Base-by-base conservation (phyloP, 2,329 filamentous ascomycete genomes). In the Arthrobotrys pseudoclavata region DNA sequence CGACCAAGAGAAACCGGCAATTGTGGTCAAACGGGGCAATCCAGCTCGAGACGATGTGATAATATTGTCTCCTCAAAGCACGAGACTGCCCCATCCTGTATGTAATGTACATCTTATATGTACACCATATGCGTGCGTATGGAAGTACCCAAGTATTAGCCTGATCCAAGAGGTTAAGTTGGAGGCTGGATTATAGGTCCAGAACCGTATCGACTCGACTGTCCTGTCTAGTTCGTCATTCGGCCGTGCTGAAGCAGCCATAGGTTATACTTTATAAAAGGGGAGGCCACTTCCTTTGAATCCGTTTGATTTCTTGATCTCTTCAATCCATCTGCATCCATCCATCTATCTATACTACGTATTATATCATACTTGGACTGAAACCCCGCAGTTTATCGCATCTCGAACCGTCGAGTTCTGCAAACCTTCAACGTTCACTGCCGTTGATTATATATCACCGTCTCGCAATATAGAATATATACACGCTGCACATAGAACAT, bases 171-270 rank as follows among this genome's bases (percentile, higher is more conserved):
- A 40, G 37, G 37, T 40, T 40, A 31, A 31, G 34, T 13, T 40
- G 34, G 34, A 9, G 34, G 34, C 34, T 40, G 34, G 34, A 40
- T 3, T 4, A 57, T 55, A 55, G 68, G 40, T 57, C 47, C 47
- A 50, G 47, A 50, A 20, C 47, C 10, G 22, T 22, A 26, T 42
- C 37, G 42, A 47, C 42, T 20, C 1, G 5, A 24, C 5, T 26
- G 3, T 5, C 2, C 29, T 7, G 29, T 31, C 29, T 31, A 31
- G 4, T 37, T 76, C 72, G 72, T 76, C 72, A 76, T 76, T 34
- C 31, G 66, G 64, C 72, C 66, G 72, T 67, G 3, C 29, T 31
- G 29, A n/a, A n/a, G n/a, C n/a, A n/a, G n/a, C n/a, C n/a, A 5
- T 40, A 40, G 37, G 12, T 12, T 40, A 40, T 67, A 77, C 60